A percentile compares a stretch with the other conserved stretches of the same genome.
These are phyloP conservation scores for Phlebiopsis flavidoalba DNA, from an alignment of 768 basidiomycete genomes.

Conservation along the genomic window DNA sequence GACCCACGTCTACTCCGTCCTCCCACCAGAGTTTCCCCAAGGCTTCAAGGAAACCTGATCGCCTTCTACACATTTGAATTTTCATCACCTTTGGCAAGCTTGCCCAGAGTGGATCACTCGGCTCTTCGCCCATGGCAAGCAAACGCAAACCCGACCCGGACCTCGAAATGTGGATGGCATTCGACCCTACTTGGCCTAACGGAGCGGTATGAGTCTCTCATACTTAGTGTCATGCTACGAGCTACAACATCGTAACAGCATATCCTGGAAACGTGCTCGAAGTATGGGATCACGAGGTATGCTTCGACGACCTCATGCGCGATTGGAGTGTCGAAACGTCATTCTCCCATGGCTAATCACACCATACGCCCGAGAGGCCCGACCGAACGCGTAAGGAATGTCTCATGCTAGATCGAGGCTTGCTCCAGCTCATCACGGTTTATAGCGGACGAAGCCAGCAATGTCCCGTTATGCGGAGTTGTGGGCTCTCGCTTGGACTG, in stretches of 20 bases:
- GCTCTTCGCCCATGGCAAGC: constrained; percentile 3
- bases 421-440: neutral
- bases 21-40: constrained; percentile 61
- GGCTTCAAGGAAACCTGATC: constrained; percentile 68
- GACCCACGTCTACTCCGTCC: constrained; percentile 64
- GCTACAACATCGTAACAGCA: constrained; percentile 75
- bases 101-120: constrained; percentile 16
- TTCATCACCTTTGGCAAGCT: constrained; percentile 13
- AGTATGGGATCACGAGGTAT: constrained; percentile 68
- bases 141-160: constrained; percentile 27
- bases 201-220: constrained; percentile 78
- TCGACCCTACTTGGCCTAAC: constrained; percentile 71
- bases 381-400: constrained; percentile 44
- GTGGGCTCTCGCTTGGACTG: constrained; percentile 86
- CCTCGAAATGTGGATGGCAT: constrained; percentile 46
- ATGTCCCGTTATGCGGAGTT: constrained; percentile 67
- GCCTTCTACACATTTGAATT: constrained; percentile 45
- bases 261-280: constrained; percentile 59
- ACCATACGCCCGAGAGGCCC: constrained; percentile 68
- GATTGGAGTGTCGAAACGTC: constrained; percentile 74
- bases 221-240: constrained; percentile 84
- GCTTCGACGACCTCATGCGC: constrained; percentile 53
- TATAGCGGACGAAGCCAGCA: constrained; percentile 65
- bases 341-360: constrained; percentile 84
- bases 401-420: neutral